Percentiles rank a stretch among this genome's conserved stretches.
Conservation (phyloP, 257 asterid species). For the Haberlea rhodopensis region DNA sequence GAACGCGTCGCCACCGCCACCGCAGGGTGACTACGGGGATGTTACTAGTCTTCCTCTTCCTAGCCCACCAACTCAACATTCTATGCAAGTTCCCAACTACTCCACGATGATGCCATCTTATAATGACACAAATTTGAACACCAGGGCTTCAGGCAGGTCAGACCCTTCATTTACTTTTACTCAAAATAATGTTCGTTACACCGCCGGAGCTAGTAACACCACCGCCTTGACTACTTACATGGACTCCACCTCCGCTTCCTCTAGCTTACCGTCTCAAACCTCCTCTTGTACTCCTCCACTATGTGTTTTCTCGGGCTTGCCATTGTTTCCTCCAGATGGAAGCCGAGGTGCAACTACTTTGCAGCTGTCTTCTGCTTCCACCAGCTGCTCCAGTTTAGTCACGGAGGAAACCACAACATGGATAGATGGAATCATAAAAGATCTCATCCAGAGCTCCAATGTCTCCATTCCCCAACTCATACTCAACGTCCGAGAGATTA, state of each 20-base stretch:
- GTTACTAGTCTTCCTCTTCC: conserved; percentile 25
- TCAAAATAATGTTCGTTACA: background rate
- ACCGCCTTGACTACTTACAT: conserved; percentile 20
- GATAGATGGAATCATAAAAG: conserved; percentile 89
- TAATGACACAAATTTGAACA: conserved; percentile 33
- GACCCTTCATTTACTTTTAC: conserved; percentile 26
- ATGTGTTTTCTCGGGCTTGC: conserved; percentile 89
- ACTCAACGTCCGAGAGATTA: conserved; percentile 83
- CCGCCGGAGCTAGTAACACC: conserved; percentile 3
- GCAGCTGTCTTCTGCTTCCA: conserved; percentile 19
- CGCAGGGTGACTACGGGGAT: conserved; percentile 15
- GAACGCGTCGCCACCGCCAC: conserved; percentile 5
- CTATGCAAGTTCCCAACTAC: conserved; percentile 56
- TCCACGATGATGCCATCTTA: conserved; percentile 55
- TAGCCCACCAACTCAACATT: conserved; percentile 28
- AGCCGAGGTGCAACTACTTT: conserved; percentile 22
- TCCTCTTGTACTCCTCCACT: conserved; percentile 44
- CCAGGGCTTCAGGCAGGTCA: conserved; percentile 38
- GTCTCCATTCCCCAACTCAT: conserved; percentile 85
- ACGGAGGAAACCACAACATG: conserved; percentile 79
- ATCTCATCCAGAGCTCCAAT: conserved; percentile 69
- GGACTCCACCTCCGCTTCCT: conserved; percentile 32
- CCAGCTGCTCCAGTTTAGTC: conserved; percentile 14
- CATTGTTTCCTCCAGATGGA: conserved; percentile 77
- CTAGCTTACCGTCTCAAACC: conserved; percentile 20